Evolutionary conservation across 2,329 filamentous ascomycete species (phyloP).

Genomic region (Venturia aucupariae): DNA sequence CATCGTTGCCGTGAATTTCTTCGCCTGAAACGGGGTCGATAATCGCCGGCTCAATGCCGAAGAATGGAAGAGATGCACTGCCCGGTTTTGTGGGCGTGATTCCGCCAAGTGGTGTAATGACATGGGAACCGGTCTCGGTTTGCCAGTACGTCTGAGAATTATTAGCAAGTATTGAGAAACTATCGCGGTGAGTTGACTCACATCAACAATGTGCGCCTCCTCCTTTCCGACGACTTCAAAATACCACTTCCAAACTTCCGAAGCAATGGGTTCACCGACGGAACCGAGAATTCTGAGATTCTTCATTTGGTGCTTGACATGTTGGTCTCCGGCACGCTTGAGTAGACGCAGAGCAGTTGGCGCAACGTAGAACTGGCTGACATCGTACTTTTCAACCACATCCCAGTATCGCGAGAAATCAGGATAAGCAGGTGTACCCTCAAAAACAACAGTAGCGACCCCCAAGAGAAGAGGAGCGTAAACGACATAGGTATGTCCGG

Average conservation of each 20-base stretch:
- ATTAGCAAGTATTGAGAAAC: not conserved
- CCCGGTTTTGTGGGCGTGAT: constrained; percentile 95
- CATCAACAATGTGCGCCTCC: constrained; percentile 86
- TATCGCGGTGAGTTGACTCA: constrained; percentile 43
- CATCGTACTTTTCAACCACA: constrained; percentile 86
- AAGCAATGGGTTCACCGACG: constrained; percentile 93
- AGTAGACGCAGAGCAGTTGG: constrained; percentile 86
- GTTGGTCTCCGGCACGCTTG: constrained; percentile 90
- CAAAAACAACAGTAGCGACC: constrained; percentile 91
- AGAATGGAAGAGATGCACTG: constrained; percentile 92
- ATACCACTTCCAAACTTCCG: constrained; percentile 99
- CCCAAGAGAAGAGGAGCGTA: constrained; percentile 91
- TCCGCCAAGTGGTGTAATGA: constrained; percentile 87
- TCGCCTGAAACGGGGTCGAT: constrained; percentile 93
- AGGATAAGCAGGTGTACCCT: constrained; percentile 94
- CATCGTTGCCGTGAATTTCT: constrained; percentile 90
- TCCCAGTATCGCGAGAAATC: constrained; percentile 99
- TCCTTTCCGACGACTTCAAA: constrained; percentile 90
- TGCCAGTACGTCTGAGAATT: constrained; percentile 87
- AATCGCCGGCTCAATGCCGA: constrained; percentile 94
- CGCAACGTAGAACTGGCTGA: constrained; percentile 97
- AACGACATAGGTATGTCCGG: constrained; percentile 95
- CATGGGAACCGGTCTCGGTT: constrained; percentile 95
- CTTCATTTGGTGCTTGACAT: constrained; percentile 84
- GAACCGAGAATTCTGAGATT: constrained; percentile 83